Conservation (phyloP, 2,329 filamentous ascomycete species). For the Clarireedia monteithiana region DNA sequence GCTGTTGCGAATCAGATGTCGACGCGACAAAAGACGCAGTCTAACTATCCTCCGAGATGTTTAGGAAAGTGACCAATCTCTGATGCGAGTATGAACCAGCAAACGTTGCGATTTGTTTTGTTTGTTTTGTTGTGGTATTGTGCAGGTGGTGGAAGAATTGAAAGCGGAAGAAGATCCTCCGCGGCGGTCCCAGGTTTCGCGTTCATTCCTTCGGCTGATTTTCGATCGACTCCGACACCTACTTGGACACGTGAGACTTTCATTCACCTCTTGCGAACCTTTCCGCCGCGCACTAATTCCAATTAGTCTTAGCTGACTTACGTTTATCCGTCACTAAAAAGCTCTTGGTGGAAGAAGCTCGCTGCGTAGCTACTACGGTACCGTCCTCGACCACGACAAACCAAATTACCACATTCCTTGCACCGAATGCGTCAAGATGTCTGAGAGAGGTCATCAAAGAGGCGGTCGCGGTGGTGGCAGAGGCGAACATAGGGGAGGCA, state of each 20-base stretch:
- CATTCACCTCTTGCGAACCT: not conserved
- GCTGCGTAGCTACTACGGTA: not conserved
- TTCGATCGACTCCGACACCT: not conserved
- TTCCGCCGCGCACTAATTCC: not conserved
- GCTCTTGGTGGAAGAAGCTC: not conserved
- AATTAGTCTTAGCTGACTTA: not conserved
- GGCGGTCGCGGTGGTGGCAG: constrained; percentile 13
- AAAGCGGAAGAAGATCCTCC: not conserved
- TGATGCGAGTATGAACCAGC: not conserved
- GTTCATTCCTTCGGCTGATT: not conserved
- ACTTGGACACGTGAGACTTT: not conserved
- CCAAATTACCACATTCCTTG: not conserved
- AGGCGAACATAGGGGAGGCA: constrained; percentile 15
- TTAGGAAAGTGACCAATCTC: too few species aligned
- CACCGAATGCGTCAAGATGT: constrained; percentile 12
- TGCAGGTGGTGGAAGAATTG: not conserved
- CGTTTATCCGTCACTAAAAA: not conserved
- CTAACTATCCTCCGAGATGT: too few species aligned
- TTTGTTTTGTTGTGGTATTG: not conserved
- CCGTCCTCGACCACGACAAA: not conserved
- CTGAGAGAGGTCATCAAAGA: constrained; percentile 15
- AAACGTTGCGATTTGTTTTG: not conserved
- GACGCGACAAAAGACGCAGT: too few species aligned
- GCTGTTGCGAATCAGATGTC: too few species aligned
- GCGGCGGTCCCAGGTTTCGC: not conserved